Evolutionary conservation across 2,329 filamentous ascomycete genomes (phyloP).

Genomic region (Pseudocercospora cruenta): DNA sequence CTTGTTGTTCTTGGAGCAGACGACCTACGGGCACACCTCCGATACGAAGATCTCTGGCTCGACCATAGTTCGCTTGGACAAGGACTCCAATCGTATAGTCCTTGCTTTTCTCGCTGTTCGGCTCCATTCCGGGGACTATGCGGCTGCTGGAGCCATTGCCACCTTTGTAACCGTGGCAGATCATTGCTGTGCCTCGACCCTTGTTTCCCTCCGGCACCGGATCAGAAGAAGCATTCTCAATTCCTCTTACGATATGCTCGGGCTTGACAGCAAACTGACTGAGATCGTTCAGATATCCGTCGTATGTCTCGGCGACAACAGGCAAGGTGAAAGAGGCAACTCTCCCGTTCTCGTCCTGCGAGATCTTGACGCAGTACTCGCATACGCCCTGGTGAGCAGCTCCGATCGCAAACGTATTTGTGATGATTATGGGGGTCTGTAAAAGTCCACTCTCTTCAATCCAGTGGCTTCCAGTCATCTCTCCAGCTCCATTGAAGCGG

Average conservation of each 20-base stretch:
- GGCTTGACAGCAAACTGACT: background rate
- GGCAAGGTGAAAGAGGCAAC: background rate
- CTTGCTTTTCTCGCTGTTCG: no score
- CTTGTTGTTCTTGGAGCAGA: no score
- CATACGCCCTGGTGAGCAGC: no score
- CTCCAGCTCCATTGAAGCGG: slow-evolving; percentile 11
- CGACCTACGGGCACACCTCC: no score
- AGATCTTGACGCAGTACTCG: no score
- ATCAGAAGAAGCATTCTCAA: background rate
- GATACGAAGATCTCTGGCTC: no score
- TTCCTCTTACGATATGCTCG: background rate
- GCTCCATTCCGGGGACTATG: no score
- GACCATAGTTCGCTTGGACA: no score
- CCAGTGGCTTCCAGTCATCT: slow-evolving; percentile 6
- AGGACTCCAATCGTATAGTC: no score
- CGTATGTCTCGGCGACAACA: background rate
- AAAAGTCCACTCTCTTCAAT: slow-evolving; percentile 1
- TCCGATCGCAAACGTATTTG: no score
- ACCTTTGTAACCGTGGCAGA: background rate
- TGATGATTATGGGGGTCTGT: no score
- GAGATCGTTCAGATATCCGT: background rate
- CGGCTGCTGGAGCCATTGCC: background rate
- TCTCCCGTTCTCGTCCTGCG: no score
- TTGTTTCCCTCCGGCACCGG: background rate
- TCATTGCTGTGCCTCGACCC: background rate